Percentiles rank a stretch among this genome's conserved stretches.
Evolutionary conservation across 495 filamentous ascomycete genomes (phyloP).

Genomic region (Xylaria longipes): DNA sequence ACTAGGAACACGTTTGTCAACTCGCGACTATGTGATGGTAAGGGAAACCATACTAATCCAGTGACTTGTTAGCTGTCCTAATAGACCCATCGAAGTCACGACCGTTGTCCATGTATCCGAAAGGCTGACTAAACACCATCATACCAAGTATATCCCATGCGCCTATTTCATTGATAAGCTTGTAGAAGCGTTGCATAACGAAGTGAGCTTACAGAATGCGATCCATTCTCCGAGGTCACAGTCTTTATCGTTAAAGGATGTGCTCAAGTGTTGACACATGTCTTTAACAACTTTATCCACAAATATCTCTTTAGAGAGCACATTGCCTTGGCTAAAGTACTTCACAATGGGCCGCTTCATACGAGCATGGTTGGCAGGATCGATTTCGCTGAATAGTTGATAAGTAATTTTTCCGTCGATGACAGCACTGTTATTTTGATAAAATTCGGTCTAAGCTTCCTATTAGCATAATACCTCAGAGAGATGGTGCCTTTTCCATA

Average conservation of each 20-base stretch:
- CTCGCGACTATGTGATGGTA: not conserved
- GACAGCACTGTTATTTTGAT: slow-evolving; percentile 41
- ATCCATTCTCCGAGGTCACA: slow-evolving; percentile 37
- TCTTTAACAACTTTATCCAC: slow-evolving; percentile 28
- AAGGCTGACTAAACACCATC: not conserved
- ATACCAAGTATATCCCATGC: not conserved
- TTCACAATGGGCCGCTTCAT: slow-evolving; percentile 46
- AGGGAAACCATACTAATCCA: not conserved
- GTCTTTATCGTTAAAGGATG: not conserved
- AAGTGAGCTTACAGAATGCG: slow-evolving; percentile 30
- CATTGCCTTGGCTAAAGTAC: slow-evolving; percentile 30
- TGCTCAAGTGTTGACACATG: slow-evolving; percentile 30
- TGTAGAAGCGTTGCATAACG: not conserved
- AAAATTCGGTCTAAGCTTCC: slow-evolving; percentile 43
- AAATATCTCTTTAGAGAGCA: not conserved
- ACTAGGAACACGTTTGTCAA: not conserved
- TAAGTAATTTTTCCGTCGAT: slow-evolving; percentile 44
- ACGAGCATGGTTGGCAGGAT: slow-evolving; percentile 36
- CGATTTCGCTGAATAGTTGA: slow-evolving; percentile 45
- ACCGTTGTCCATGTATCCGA: not conserved
- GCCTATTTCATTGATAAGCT: not conserved
- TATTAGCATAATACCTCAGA: not conserved
- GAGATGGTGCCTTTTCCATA: not conserved
- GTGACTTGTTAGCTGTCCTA: not conserved
- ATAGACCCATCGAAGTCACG: not conserved